Conservation (phyloP, 2,329 filamentous ascomycete species). For the Aurifilum marmelostoma region DNA sequence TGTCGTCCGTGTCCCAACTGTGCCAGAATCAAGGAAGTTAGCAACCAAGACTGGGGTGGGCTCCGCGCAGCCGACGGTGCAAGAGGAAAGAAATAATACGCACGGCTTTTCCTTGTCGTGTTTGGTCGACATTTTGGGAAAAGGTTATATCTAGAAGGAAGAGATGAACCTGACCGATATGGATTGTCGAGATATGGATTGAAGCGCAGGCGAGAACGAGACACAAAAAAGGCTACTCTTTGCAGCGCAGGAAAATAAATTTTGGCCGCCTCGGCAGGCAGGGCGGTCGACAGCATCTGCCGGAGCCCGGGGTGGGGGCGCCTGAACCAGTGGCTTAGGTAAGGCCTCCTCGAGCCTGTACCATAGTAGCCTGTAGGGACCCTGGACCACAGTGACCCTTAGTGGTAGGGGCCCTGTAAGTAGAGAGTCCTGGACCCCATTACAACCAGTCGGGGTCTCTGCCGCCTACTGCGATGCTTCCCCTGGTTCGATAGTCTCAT, state of each 20-base stretch:
- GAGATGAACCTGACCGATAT: not conserved
- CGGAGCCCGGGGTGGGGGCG: not conserved
- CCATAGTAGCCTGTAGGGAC: not conserved
- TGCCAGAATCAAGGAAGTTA: conserved; percentile 4
- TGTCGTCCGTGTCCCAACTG: conserved; percentile 88
- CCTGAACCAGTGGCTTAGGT: conserved; percentile 6
- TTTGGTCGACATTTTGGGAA: conserved; percentile 74
- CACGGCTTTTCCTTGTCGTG: conserved; percentile 82
- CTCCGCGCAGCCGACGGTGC: not conserved
- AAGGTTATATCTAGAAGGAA: not conserved
- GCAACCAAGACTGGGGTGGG: not conserved
- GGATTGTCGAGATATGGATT: not conserved
- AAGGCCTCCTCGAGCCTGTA: not conserved
- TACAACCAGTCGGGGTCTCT: conserved; percentile 17
- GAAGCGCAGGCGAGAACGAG: not conserved
- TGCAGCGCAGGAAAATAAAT: conserved; percentile 12
- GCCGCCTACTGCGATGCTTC: conserved; percentile 1
- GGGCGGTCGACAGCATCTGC: not conserved
- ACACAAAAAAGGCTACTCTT: not conserved
- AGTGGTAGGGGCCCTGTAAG: not conserved
- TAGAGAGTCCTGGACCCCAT: not conserved
- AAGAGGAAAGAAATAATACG: not conserved
- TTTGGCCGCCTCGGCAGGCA: conserved; percentile 12
- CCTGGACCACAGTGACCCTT: not conserved
- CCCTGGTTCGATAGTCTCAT: not conserved